These are phyloP conservation scores for Boletellus sp. DNA, from an alignment of 768 basidiomycete genomes.

Conservation along the genomic window DNA sequence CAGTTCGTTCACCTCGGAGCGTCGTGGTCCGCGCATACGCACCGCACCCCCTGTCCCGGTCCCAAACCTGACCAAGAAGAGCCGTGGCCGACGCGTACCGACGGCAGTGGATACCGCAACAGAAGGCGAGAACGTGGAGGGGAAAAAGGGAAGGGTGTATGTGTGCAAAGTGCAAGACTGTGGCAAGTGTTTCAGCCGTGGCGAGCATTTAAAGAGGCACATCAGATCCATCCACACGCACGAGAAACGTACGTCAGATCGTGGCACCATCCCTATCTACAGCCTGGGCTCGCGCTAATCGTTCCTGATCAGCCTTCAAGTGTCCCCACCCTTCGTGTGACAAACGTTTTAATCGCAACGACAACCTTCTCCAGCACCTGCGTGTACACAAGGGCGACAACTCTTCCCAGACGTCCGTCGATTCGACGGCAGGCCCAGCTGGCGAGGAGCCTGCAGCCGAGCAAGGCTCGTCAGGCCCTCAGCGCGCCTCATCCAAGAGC, in stretches of 20 bases:
- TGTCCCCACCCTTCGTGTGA: constrained; percentile 66
- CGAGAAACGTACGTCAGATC: constrained; percentile 63
- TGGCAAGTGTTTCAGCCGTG: constrained; percentile 68
- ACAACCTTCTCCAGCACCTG: constrained; percentile 77
- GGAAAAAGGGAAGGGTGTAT: constrained; percentile 40
- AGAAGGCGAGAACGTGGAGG: constrained; percentile 27
- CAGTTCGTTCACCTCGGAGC: constrained; percentile 36
- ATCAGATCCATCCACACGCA: constrained; percentile 72
- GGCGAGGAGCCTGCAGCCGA: constrained; percentile 24
- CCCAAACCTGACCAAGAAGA: constrained; percentile 77
- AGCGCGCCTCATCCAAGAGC: constrained; percentile 24
- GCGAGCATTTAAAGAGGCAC: constrained; percentile 75
- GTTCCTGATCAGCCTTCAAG: constrained; percentile 55
- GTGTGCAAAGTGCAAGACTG: constrained; percentile 67
- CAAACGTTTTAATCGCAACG: constrained; percentile 74
- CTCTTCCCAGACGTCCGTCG: constrained; percentile 33
- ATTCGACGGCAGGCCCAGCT: constrained; percentile 24
- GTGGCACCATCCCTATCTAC: constrained; percentile 13
- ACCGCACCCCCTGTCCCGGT: constrained; percentile 64
- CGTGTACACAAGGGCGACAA: constrained; percentile 57
- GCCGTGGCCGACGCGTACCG: constrained; percentile 73
- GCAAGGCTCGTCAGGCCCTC: constrained; percentile 19
- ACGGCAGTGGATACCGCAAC: constrained; percentile 35
- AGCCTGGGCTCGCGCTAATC: constrained; percentile 17
- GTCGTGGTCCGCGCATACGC: constrained; percentile 48